A percentile compares a stretch with the other conserved stretches of the same genome.
These are phyloP conservation scores for Alternaria atra DNA, from an alignment of 2,329 filamentous ascomycete genomes.

Conservation along the genomic window DNA sequence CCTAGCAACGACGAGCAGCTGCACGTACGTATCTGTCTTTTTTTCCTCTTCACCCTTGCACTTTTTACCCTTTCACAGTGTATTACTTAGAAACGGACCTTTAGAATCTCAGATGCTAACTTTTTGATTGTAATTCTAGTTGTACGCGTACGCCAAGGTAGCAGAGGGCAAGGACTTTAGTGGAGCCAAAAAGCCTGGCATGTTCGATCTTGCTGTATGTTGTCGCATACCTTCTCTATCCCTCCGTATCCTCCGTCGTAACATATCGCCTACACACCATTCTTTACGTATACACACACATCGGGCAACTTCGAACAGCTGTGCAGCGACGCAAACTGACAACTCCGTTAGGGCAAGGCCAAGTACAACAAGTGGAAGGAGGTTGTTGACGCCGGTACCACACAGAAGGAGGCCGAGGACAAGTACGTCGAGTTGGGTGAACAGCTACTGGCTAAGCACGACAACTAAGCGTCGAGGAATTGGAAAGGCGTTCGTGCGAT, in stretches of 20 bases:
- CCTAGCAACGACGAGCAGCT: slow-evolving; percentile 57
- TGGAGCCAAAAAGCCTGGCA: slow-evolving; percentile 64
- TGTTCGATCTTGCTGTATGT: slow-evolving; percentile 74
- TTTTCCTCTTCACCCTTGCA: neutral
- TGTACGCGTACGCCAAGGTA: slow-evolving; percentile 60
- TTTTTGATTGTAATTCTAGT: slow-evolving; percentile 47
- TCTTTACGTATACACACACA: neutral
- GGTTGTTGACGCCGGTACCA: slow-evolving; percentile 69
- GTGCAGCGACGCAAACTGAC: slow-evolving; percentile 5
- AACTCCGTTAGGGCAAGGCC: slow-evolving; percentile 71
- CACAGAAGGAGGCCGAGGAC: slow-evolving; percentile 74
- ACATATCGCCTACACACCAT: neutral
- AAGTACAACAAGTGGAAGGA: slow-evolving; percentile 83
- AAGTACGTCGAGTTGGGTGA: slow-evolving; percentile 79
- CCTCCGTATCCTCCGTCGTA: neutral
- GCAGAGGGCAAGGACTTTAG: slow-evolving; percentile 52
- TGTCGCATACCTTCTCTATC: neutral
- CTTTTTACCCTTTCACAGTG: neutral
- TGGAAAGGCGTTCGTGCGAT: slow-evolving; percentile 15
- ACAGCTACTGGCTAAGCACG: slow-evolving; percentile 73
- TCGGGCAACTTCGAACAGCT: neutral
- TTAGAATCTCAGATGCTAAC: neutral
- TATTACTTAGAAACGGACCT: neutral
- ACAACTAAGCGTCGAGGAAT: slow-evolving; percentile 56
- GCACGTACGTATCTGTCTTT: slow-evolving; percentile 51